These are phyloP conservation scores for Trichothecium roseum DNA, from an alignment of 2,329 filamentous ascomycete genomes.

Conservation along the genomic window DNA sequence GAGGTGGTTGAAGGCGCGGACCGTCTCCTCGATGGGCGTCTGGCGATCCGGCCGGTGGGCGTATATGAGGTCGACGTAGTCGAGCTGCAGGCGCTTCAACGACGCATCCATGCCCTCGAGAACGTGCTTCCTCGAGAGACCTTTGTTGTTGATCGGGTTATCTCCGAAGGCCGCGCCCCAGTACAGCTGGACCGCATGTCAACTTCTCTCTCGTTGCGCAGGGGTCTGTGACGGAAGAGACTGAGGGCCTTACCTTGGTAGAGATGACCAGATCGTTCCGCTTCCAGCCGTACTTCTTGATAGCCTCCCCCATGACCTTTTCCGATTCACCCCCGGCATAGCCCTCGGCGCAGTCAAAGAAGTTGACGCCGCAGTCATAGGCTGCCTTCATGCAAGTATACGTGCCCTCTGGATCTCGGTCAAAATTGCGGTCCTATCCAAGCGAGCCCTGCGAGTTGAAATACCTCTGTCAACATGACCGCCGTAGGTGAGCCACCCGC, in stretches of 20 bases:
- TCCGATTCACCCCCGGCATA: conserved; percentile 53
- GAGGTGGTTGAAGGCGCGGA: conserved; percentile 60
- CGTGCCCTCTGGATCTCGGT: conserved; percentile 23
- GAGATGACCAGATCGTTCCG: conserved; percentile 50
- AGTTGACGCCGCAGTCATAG: conserved; percentile 50
- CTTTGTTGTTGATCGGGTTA: conserved; percentile 55
- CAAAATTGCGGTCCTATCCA: too few relatives aligned
- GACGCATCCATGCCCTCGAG: conserved; percentile 53
- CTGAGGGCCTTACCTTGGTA: conserved; percentile 37
- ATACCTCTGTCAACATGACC: conserved; percentile 58
- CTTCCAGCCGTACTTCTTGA: conserved; percentile 50
- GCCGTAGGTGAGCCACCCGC: conserved; percentile 65
- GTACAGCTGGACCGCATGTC: conserved; percentile 38
- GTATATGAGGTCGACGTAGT: conserved; percentile 59
- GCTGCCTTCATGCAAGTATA: conserved; percentile 52
- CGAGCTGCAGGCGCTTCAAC: conserved; percentile 44
- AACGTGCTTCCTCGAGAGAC: conserved; percentile 59
- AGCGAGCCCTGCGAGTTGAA: background rate
- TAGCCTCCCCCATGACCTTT: conserved; percentile 50
- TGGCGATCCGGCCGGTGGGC: conserved; percentile 58
- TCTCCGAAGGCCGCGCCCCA: conserved; percentile 51
- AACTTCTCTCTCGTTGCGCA: background rate
- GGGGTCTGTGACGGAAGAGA: background rate
- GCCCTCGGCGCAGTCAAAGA: conserved; percentile 50
- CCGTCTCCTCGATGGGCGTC: conserved; percentile 61